phyloP scores from a whole-genome alignment of 371 early-diverging fungal species.

The Circinella umbellata region DNA sequence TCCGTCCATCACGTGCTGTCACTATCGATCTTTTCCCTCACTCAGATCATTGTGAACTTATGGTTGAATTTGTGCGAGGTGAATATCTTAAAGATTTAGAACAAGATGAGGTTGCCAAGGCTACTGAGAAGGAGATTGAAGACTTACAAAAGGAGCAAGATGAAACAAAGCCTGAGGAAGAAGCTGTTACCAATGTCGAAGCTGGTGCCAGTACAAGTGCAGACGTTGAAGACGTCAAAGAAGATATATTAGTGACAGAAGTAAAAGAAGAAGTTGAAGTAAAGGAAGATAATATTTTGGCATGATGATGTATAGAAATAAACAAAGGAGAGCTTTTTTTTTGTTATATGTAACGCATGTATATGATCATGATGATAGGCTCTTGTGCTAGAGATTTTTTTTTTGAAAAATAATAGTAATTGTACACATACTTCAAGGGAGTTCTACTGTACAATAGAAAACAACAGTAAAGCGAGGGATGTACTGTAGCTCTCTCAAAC shows the following conservation, averaged over 20 bases:
- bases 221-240: neutral
- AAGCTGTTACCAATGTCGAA: neutral
- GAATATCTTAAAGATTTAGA: slow-evolving; percentile 2
- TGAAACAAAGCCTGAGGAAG: neutral
- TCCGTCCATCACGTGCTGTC: slow-evolving; percentile 61
- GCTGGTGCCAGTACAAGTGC: neutral
- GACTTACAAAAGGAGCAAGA: neutral
- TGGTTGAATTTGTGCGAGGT: slow-evolving; percentile 62
- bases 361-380: no score
- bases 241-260: neutral
- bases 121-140: neutral
- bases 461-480: no score
- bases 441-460: no score
- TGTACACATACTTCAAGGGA: no score
- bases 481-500: no score
- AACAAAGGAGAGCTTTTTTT: no score
- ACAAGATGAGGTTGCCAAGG: neutral
- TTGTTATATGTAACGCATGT: no score
- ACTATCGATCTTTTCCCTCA: slow-evolving; percentile 86
- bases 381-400: no score
- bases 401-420: no score
- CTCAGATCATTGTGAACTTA: slow-evolving; percentile 73
- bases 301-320: no score
- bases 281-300: neutral
- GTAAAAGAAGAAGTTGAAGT: no score